Base-by-base conservation (phyloP, 164 flowering plant species). In the Liquidambar formosana region DNA sequence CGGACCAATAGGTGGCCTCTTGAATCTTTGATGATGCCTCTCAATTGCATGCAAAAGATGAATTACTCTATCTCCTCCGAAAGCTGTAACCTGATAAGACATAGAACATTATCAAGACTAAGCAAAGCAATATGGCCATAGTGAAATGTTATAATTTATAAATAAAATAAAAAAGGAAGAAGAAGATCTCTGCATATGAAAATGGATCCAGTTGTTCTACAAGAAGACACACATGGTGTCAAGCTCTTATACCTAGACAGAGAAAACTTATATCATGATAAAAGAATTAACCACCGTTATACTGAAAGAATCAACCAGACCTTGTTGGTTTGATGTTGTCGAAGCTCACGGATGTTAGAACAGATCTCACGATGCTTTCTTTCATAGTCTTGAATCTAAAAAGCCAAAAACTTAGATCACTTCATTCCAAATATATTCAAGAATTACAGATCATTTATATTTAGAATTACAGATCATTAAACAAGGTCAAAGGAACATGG, bases 1-100 rank as follows among this genome's bases (percentile, higher is more conserved):
- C 18, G 99, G 99, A 75, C 99, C 99, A 82, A 95, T 91, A 13
- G 99, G 99, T 8, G 96, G 89, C 67, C 56, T 82, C 58, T 48
- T 75, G 72, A 95, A 95, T 70, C 66, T 82, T 26, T 64, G 75
- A 57, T 82, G 87, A 54, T 82, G 76, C 65, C 84, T 81, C 81
- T 95, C 99, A 70, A 93, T 89, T 47, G 71, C 81, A 22, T 77
- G 89, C 61, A 95, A 75, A 45, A 93, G 92, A 61, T 76, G 38
- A 12, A 78, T 78, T 28, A 95, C 99, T 79, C 75, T 84, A 10
- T 84, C 89, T 51, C 99, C 99, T 57, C 99, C 99, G 83, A 95
- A 93, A 66, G 96, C 98, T 14, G 98, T 90, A 54, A 93, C 96
- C 99, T 95, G 75, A 47, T 53, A 58, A 72, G 21, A 60, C 63